Conservation (phyloP, 805 yeast species). For the Brettanomyces naardenensis region DNA sequence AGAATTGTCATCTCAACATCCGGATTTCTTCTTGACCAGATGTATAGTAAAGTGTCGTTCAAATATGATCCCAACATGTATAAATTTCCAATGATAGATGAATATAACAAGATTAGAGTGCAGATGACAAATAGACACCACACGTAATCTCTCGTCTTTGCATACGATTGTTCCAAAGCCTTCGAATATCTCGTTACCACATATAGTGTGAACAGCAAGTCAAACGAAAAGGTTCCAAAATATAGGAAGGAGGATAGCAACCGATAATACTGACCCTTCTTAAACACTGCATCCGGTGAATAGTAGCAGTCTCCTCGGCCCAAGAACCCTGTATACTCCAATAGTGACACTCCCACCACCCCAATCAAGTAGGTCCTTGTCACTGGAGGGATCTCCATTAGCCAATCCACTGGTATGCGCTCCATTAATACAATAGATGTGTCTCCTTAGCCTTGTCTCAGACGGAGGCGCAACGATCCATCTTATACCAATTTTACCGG, state of each 20-base stretch:
- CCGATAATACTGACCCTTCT: conserved; percentile 30
- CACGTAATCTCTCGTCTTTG: conserved; percentile 27
- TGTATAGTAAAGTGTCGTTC: conserved; percentile 30
- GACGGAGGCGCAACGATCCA: no score
- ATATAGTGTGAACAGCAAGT: conserved; percentile 27
- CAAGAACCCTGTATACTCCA: conserved; percentile 27
- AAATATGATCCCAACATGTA: conserved; percentile 32
- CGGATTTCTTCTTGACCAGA: conserved; percentile 41
- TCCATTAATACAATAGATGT: no score
- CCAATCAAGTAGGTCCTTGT: conserved; percentile 31
- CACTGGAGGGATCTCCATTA: conserved; percentile 38
- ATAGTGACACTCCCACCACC: conserved; percentile 25
- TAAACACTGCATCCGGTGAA: conserved; percentile 30
- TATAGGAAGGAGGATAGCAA: conserved; percentile 31
- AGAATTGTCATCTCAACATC: conserved; percentile 30
- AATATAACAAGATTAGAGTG: conserved; percentile 23
- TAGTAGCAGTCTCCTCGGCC: conserved; percentile 26
- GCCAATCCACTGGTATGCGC: conserved; percentile 31
- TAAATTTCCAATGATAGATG: conserved; percentile 21
- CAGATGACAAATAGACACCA: conserved; percentile 30
- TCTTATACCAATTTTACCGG: no score
- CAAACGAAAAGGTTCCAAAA: conserved; percentile 32
- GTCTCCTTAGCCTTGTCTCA: no score
- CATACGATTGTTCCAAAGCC: conserved; percentile 29
- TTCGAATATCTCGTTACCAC: conserved; percentile 31